Evolutionary conservation across 805 yeast genomes (phyloP), one percentile per base, ranked within the genome.

Genomic region (Torulaspora microellipsoides): DNA sequence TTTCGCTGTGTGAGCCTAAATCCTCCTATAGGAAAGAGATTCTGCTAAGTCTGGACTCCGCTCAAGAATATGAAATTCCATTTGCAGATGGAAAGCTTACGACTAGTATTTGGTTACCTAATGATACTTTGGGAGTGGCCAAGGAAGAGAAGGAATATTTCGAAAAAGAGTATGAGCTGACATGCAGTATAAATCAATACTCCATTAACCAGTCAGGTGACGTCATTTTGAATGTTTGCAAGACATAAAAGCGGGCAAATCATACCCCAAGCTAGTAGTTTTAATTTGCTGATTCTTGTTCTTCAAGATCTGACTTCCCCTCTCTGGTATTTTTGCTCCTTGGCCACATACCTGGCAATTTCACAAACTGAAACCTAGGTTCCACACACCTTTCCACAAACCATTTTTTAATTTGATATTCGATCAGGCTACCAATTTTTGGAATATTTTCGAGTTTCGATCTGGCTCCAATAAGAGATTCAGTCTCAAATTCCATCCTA

Each of bases 381-480:
- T 88, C 95, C 10, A 93, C 93, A 59, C 96, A 88, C 49, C 96
- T 72, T 54, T 91, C 97, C 13, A 82, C 81, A 59, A 93, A 90
- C 95, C 96, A 89, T 43, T 81, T 81, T 49, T 93, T 75, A 31
- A 93, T 73, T 47, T 83, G 82, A 45, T 78, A 79, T 60, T 93
- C 98, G 32, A 93, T 81, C 33, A 93, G 68, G 45, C 86, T 81
- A 8, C 95, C 80, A 31, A 93, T 80, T 58, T 93, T 89, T 7
- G 99, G 99, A 12, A 93, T 85, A 56, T 93, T 88, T 64, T 90
- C 95, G 23, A 93, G 70, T 60, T 91, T 85, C 0, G 98, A 87
- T 37, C 95, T 74, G 1, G 97, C 85, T 1, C 99, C 99, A 40
- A 93, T 87, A 31, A 91, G 68, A 1, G 96, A 87, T 55, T 81